Conservation (phyloP, 2,329 filamentous ascomycete species). For the Penicillium polonicum region DNA sequence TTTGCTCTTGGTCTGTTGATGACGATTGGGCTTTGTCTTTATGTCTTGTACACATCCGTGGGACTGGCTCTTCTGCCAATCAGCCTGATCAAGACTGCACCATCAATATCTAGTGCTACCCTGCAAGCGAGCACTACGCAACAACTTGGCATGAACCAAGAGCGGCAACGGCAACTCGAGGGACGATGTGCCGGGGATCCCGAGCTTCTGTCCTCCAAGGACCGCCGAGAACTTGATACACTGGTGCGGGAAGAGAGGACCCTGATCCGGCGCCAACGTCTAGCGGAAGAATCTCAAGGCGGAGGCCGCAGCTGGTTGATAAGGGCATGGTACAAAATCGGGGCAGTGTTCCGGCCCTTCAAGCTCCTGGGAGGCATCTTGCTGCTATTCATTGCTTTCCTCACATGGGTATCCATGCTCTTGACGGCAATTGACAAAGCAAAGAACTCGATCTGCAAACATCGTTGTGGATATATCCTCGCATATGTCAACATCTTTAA, state of each 20-base stretch:
- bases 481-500: slow-evolving; percentile 89
- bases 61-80: slow-evolving; percentile 87
- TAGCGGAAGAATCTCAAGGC: slow-evolving; percentile 68
- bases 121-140: slow-evolving; percentile 74
- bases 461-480: slow-evolving; percentile 87
- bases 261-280: slow-evolving; percentile 79
- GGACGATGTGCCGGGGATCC: slow-evolving; percentile 75
- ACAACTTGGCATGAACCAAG: slow-evolving; percentile 81
- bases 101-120: slow-evolving; percentile 77
- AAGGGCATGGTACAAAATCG: slow-evolving; percentile 73
- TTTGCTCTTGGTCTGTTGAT: slow-evolving; percentile 88
- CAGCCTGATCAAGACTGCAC: slow-evolving; percentile 87
- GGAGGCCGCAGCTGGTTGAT: slow-evolving; percentile 74
- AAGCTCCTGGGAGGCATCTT: slow-evolving; percentile 83
- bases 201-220: slow-evolving; percentile 75
- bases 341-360: slow-evolving; percentile 79
- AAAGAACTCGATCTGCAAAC: slow-evolving; percentile 89
- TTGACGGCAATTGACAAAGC: slow-evolving; percentile 96
- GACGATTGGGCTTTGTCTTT: slow-evolving; percentile 80
- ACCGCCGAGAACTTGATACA: slow-evolving; percentile 82
- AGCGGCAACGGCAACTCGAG: slow-evolving; percentile 88
- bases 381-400: slow-evolving; percentile 68
- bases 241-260: slow-evolving; percentile 89
- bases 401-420: slow-evolving; percentile 89
- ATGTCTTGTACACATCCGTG: slow-evolving; percentile 82